phyloP scores from a whole-genome alignment of 2,329 filamentous ascomycete genomes.

The Aspergillus cejpii region DNA sequence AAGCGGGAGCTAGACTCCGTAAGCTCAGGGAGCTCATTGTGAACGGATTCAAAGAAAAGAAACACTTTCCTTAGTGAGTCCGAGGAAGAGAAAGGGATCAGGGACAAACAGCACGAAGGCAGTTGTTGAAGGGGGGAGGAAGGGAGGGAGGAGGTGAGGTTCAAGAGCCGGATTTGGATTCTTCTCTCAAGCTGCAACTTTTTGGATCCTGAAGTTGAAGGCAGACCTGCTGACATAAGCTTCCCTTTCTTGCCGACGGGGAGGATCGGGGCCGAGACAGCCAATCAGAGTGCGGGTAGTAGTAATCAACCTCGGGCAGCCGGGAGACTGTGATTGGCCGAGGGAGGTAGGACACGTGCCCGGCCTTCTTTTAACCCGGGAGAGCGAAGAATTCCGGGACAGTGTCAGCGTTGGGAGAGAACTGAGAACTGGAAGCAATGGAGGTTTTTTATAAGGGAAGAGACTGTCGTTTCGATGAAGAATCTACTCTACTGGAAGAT shows the following conservation, averaged over 20 bases:
- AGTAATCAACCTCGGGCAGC: constrained; percentile 36
- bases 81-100: constrained; percentile 12
- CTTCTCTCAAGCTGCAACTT: constrained; percentile 21
- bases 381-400: constrained; percentile 21
- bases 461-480: too few species aligned
- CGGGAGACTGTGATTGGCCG: constrained; percentile 26
- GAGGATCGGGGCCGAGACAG: constrained; percentile 23
- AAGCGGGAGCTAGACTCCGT: constrained; percentile 46
- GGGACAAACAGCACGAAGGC: constrained; percentile 15
- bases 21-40: constrained; percentile 47
- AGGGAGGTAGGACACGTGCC: constrained; percentile 24
- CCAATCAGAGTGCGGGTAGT: constrained; percentile 32
- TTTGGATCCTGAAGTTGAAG: constrained; percentile 21
- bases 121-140: constrained; percentile 14
- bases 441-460: neutral
- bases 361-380: constrained; percentile 23
- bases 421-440: neutral
- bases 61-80: constrained; percentile 22
- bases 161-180: constrained; percentile 12
- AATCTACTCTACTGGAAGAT: too few species aligned
- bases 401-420: too few species aligned
- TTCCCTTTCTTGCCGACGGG: constrained; percentile 30
- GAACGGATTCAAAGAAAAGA: constrained; percentile 28
- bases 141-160: constrained; percentile 15
- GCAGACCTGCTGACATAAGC: constrained; percentile 34